Evolutionary conservation across 2,329 filamentous ascomycete species (phyloP).

Genomic region (Colletotrichum falcatum): DNA sequence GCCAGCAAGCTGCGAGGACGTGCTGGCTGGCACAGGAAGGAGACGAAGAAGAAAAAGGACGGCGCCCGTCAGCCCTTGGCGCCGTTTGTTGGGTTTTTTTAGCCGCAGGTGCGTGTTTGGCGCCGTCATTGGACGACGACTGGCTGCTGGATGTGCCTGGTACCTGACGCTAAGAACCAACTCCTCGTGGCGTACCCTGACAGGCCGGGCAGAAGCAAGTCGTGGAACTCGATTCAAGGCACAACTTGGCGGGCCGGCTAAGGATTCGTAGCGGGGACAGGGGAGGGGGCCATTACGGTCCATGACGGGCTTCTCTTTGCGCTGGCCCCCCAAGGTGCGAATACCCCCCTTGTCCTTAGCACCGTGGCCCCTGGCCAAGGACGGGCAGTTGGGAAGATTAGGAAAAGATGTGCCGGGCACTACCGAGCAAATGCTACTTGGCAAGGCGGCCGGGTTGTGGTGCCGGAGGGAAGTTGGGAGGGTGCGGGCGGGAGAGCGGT

Average conservation of each 20-base stretch:
- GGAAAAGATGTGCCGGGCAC: constrained; percentile 38
- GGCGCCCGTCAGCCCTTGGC: constrained; percentile 29
- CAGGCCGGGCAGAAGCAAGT: constrained; percentile 47
- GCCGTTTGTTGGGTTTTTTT: constrained; percentile 25
- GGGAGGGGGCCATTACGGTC: constrained; percentile 10
- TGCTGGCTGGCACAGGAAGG: constrained; percentile 20
- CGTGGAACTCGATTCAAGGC: constrained; percentile 32
- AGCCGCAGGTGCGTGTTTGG: constrained; percentile 26
- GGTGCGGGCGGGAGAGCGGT: constrained; percentile 35
- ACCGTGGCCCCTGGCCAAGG: constrained; percentile 27
- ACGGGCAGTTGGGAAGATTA: constrained; percentile 23
- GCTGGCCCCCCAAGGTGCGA: neutral
- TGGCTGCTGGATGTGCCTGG: constrained; percentile 50
- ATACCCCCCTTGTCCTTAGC: constrained; percentile 5
- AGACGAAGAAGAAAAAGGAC: neutral
- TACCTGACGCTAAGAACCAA: constrained; percentile 52
- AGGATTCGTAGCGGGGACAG: constrained; percentile 28
- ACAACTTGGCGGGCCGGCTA: constrained; percentile 31
- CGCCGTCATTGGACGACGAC: constrained; percentile 48
- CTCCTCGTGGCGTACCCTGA: constrained; percentile 55
- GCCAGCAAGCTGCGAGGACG: constrained; percentile 14
- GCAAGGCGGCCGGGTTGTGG: constrained; percentile 21
- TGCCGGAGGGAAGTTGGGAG: constrained; percentile 36
- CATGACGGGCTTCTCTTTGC: constrained; percentile 13
- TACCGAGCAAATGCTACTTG: constrained; percentile 24